Base-by-base conservation (phyloP, 148 eudicot genomes). In the Salicornia ramosissima region DNA sequence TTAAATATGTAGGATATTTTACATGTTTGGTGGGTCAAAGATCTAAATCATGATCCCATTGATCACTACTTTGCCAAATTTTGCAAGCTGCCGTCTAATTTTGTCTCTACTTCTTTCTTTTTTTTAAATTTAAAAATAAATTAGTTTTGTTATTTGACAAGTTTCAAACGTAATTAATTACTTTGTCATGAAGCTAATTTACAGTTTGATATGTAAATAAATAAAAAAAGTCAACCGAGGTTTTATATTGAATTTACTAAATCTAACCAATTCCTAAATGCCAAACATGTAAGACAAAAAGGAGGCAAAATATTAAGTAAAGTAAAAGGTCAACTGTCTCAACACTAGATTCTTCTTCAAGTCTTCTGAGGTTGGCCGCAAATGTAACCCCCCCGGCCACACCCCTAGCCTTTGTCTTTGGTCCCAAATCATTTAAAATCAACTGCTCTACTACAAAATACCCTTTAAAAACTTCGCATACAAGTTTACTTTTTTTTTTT, bases 211-310 rank as follows among this genome's bases (percentile, higher is more conserved):
- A 8, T 3, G 5, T 36, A 36, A 36, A 8, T 36, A 36, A 36
- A 10, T 45, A 10, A 45, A 45, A 42, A 42, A 7, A 46, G 25
- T 4, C n/a, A 4, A 50, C 9, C 25, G 15, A 50, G 8, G 31
- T 58, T 6, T 34, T 10, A 16, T 28, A 22, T 49, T 63, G 56
- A 62, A 72, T 72, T 16, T 21, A 26, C 28, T 64, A 39, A 72
- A 25, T 34, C 18, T 50, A 65, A 21, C 43, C 4, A 39, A 36
- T 36, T 47, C 67, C 33, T 26, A 74, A 50, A 22, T 36, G 49
- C 36, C 60, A 74, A 58, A 68, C 72, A 74, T 57, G 65, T 66
- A 74, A 58, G 28, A 57, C 65, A 74, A 54, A 50, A 49, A 33
- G 40, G 56, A 21, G 33, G 65, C 65, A 62, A 19, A 39, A 42